These are phyloP conservation scores for Helotiales sp. DNA, from an alignment of 2,329 filamentous ascomycete species.

Conservation along the genomic window DNA sequence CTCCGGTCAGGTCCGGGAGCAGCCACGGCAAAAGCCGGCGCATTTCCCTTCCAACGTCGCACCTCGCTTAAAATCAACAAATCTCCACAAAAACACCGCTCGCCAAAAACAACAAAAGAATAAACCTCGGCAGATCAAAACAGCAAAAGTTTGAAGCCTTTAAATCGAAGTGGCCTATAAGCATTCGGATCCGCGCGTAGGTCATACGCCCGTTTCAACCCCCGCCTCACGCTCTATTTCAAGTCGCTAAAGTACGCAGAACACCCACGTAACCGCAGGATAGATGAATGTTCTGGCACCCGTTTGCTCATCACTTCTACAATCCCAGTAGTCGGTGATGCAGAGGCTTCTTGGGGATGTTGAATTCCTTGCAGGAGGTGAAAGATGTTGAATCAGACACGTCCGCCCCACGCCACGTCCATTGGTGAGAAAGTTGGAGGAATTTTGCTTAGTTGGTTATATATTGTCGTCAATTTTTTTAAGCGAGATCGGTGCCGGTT, in stretches of 20 bases:
- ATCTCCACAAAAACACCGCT: neutral
- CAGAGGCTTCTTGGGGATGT: neutral
- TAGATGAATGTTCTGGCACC: neutral
- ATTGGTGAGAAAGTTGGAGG: neutral
- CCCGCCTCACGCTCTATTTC: neutral
- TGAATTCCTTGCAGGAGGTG: constrained; percentile 5
- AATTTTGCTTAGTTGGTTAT: neutral
- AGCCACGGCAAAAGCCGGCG: too few relatives aligned
- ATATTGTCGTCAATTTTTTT: neutral
- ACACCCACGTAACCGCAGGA: neutral
- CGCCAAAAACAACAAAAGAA: neutral
- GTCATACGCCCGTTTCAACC: neutral
- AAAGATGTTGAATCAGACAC: neutral
- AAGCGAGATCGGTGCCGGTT: neutral
- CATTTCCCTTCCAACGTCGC: neutral
- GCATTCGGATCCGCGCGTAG: neutral
- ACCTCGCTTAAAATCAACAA: neutral
- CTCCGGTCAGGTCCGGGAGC: too few relatives aligned
- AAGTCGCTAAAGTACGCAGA: neutral
- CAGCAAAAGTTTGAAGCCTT: neutral
- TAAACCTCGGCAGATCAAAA: neutral
- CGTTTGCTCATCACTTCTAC: neutral
- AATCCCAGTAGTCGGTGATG: neutral
- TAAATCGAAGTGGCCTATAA: neutral
- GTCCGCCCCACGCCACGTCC: neutral